A percentile compares a stretch with the other conserved stretches of the same genome.
phyloP scores from a whole-genome alignment of 768 basidiomycete genomes.

The Mrakia blollopis region DNA sequence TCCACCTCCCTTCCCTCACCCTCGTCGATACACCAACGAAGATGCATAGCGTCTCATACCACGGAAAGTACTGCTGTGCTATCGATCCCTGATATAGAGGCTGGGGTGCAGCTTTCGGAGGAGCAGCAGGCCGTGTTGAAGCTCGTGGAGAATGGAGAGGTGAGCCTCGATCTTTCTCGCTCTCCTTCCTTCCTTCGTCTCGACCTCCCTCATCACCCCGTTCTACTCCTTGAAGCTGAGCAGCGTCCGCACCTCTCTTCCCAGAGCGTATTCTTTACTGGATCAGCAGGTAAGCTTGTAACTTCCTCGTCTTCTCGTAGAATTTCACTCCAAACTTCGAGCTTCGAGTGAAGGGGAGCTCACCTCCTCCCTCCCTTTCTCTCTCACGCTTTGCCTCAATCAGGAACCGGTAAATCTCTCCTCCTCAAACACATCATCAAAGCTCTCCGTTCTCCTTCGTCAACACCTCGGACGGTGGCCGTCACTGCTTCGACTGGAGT shows the following conservation, averaged over 20 bases:
- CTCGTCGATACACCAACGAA: too few species aligned
- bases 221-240: not conserved
- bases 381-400: not conserved
- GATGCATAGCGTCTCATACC: too few species aligned
- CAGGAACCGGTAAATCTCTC: constrained; percentile 27
- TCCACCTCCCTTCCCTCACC: too few species aligned
- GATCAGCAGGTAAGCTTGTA: constrained; percentile 19
- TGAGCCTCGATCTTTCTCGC: not conserved
- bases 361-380: not conserved
- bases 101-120: not conserved
- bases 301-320: too few species aligned
- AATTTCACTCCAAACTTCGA: too few species aligned
- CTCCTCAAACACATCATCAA: constrained; percentile 23
- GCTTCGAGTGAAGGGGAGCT: not conserved
- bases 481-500: not conserved
- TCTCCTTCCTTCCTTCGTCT: too few species aligned
- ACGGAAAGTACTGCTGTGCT: too few species aligned
- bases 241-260: not conserved
- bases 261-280: constrained; percentile 27
- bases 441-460: not conserved
- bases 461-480: not conserved
- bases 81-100: too few species aligned
- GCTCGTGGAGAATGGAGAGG: constrained; percentile 8
- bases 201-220: not conserved
- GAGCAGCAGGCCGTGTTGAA: constrained; percentile 4